Evolutionary conservation across 345 rosid genomes (phyloP).

Genomic region (Stellera chamaejasme): DNA sequence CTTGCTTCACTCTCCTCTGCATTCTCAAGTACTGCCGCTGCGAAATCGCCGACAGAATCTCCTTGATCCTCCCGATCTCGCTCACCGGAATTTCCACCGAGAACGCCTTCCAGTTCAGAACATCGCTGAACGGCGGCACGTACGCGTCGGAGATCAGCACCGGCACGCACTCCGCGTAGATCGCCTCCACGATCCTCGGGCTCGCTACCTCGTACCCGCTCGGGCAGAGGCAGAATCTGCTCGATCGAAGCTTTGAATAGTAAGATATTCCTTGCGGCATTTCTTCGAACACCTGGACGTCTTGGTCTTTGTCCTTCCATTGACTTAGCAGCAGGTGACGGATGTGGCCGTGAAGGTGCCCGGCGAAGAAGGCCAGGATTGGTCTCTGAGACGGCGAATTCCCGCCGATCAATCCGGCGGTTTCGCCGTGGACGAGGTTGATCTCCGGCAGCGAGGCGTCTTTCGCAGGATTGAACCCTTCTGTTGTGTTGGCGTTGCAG

Average conservation of each 20-base stretch:
- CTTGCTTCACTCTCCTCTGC: conserved; percentile 35
- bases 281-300: conserved; percentile 42
- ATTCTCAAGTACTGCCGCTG: conserved; percentile 32
- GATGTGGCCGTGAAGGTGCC: conserved; percentile 55
- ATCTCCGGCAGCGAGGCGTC: conserved; percentile 73
- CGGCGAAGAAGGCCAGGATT: conserved; percentile 64
- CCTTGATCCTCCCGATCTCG: conserved; percentile 45
- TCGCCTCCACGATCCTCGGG: conserved; percentile 69
- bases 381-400: conserved; percentile 34
- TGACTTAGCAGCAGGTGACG: conserved; percentile 39
- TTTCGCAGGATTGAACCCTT: conserved; percentile 64
- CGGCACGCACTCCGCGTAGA: conserved; percentile 67
- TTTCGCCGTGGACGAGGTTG: conserved; percentile 48
- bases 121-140: conserved; percentile 62
- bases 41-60: conserved; percentile 37
- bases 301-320: conserved; percentile 58
- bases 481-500: conserved; percentile 78
- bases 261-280: conserved; percentile 35
- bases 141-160: conserved; percentile 53
- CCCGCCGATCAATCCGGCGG: conserved; percentile 37
- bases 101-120: conserved; percentile 53
- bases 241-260: conserved; percentile 36
- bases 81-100: conserved; percentile 40
- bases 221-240: conserved; percentile 66
- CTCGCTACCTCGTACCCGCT: conserved; percentile 86